Evolutionary conservation across 148 eudicot genomes (phyloP).

Genomic region (Amaranthus hypochondriacus): DNA sequence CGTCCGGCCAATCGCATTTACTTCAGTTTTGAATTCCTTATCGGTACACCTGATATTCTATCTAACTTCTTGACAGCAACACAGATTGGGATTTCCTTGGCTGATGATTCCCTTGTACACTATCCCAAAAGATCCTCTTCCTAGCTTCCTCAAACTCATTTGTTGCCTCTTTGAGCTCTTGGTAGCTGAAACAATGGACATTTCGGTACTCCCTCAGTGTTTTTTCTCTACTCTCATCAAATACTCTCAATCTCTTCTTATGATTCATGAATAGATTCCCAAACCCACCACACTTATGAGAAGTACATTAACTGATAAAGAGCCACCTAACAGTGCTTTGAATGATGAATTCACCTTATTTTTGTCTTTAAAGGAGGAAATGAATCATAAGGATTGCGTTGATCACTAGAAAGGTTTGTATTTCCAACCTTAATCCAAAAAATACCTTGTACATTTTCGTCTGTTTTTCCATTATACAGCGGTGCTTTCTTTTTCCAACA

Average conservation of each 20-base stretch:
- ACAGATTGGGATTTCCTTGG: background rate
- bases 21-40: conserved; percentile 47
- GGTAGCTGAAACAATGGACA: conserved; percentile 29
- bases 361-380: background rate
- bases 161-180: conserved; percentile 41
- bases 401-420: background rate
- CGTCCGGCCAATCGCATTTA: conserved; percentile 38
- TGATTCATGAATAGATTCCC: conserved; percentile 6
- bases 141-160: conserved; percentile 34
- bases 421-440: conserved; percentile 21
- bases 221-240: background rate
- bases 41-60: conserved; percentile 28
- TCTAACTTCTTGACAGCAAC: conserved; percentile 20
- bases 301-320: conserved; percentile 20
- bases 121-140: conserved; percentile 26
- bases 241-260: background rate
- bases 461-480: conserved; percentile 28
- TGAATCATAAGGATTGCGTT: background rate
- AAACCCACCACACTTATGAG: conserved; percentile 16
- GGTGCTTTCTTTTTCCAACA: conserved; percentile 35
- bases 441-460: background rate
- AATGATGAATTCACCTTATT: background rate
- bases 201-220: conserved; percentile 12
- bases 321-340: conserved; percentile 28
- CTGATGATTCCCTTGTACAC: conserved; percentile 47